Conservation (phyloP, 2,329 filamentous ascomycete species). For the Hortaea sp. region DNA sequence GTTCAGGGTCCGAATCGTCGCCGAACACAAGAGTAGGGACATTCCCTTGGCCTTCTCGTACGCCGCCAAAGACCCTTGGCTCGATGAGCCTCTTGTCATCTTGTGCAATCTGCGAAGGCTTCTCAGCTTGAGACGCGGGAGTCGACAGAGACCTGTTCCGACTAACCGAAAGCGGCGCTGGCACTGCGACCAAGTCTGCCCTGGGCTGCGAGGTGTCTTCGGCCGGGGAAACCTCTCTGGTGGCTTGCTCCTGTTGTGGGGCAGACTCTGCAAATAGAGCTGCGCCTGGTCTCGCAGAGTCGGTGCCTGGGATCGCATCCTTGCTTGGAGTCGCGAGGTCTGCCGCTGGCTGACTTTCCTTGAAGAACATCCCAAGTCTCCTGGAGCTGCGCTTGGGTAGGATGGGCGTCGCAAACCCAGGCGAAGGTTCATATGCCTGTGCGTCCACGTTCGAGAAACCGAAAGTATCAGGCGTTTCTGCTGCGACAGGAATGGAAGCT, state of each 20-base stretch:
- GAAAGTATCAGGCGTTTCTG: slow-evolving; percentile 8
- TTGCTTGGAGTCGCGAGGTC: neutral
- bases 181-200: too few species aligned
- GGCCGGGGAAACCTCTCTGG: neutral
- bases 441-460: slow-evolving; percentile 21
- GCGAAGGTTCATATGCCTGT: slow-evolving; percentile 15
- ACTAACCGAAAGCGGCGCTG: neutral
- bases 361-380: slow-evolving; percentile 4
- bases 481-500: slow-evolving; percentile 1
- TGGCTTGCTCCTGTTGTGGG: too few species aligned
- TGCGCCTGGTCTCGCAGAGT: slow-evolving; percentile 7
- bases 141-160: neutral
- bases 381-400: slow-evolving; percentile 12
- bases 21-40: slow-evolving; percentile 14
- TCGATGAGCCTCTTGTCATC: slow-evolving; percentile 4
- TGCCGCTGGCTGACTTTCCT: neutral
- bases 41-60: slow-evolving; percentile 4
- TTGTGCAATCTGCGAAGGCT: neutral
- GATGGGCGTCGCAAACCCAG: slow-evolving; percentile 5
- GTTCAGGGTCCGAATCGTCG: slow-evolving; percentile 4
- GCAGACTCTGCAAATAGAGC: slow-evolving; percentile 5
- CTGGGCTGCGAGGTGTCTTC: too few species aligned
- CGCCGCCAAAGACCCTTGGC: slow-evolving; percentile 8
- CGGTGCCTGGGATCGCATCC: slow-evolving; percentile 7
- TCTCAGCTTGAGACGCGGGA: neutral